Evolutionary conservation across 1,284 basidiomycete species (phyloP).

Genomic region (Austroboletus niveus): DNA sequence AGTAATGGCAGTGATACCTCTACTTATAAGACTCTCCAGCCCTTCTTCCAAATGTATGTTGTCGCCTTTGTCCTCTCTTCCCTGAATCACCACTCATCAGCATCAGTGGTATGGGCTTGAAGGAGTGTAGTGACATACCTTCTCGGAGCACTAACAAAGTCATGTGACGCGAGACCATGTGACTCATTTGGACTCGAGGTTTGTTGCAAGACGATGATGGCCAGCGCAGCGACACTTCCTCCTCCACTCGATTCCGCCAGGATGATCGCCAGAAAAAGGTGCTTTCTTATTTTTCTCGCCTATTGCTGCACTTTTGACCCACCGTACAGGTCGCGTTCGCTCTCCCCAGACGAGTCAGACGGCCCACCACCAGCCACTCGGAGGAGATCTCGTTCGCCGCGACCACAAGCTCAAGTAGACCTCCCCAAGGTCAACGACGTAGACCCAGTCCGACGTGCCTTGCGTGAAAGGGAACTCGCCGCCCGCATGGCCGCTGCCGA

Average conservation of each 20-base stretch:
- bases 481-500: slow-evolving; percentile 72
- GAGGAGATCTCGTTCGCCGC: slow-evolving; percentile 62
- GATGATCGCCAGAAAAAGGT: slow-evolving; percentile 29
- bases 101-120: no score
- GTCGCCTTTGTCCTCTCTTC: no score
- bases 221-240: slow-evolving; percentile 35
- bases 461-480: slow-evolving; percentile 77
- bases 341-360: slow-evolving; percentile 43
- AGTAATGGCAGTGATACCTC: no score
- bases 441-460: slow-evolving; percentile 73
- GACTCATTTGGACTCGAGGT: slow-evolving; percentile 12
- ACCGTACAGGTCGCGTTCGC: slow-evolving; percentile 53
- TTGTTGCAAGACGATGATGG: slow-evolving; percentile 36
- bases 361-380: slow-evolving; percentile 60
- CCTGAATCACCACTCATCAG: no score
- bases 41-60: no score
- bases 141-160: no score
- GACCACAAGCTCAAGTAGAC: slow-evolving; percentile 38
- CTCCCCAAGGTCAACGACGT: slow-evolving; percentile 66
- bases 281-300: neutral
- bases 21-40: no score
- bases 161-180: no score
- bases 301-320: neutral
- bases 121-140: no score
- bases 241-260: slow-evolving; percentile 7